Percentiles rank a stretch among this genome's conserved stretches.
These are phyloP conservation scores for Microsporum canis DNA, from an alignment of 2,329 filamentous ascomycete species.

Conservation along the genomic window DNA sequence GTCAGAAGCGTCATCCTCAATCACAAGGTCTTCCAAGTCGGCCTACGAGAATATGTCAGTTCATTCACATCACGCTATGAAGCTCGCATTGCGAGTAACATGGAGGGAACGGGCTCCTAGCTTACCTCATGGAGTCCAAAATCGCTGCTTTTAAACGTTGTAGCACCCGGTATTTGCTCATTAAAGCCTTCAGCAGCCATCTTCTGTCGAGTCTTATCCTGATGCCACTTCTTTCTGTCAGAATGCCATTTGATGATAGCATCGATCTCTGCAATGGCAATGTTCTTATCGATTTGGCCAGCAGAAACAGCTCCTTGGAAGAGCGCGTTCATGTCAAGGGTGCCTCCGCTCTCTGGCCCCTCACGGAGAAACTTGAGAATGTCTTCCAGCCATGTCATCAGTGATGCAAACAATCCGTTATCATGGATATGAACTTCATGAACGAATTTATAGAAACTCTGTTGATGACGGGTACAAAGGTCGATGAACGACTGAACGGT, in stretches of 20 bases:
- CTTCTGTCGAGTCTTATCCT: slow-evolving; percentile 95
- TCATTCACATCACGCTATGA: not conserved
- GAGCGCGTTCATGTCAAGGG: slow-evolving; percentile 85
- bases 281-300: slow-evolving; percentile 56
- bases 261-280: slow-evolving; percentile 70
- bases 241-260: slow-evolving; percentile 86
- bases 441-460: slow-evolving; percentile 98
- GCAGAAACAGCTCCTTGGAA: slow-evolving; percentile 67
- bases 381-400: slow-evolving; percentile 95
- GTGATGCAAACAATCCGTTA: slow-evolving; percentile 86
- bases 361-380: slow-evolving; percentile 87
- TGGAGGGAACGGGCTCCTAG: slow-evolving; percentile 3
- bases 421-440: slow-evolving; percentile 96
- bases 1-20: slow-evolving; percentile 60
- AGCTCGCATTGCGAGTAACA: not conserved
- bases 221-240: slow-evolving; percentile 92
- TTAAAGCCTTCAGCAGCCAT: slow-evolving; percentile 69
- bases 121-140: slow-evolving; percentile 74
- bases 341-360: slow-evolving; percentile 65
- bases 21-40: slow-evolving; percentile 75
- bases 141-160: slow-evolving; percentile 62
- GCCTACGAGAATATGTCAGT: slow-evolving; percentile 26
- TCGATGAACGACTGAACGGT: slow-evolving; percentile 98
- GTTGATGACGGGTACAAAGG: slow-evolving; percentile 83
- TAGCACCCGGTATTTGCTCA: slow-evolving; percentile 39